Conservation (phyloP, 176 grass and related monocot genomes). For the Lolium rigidum region DNA sequence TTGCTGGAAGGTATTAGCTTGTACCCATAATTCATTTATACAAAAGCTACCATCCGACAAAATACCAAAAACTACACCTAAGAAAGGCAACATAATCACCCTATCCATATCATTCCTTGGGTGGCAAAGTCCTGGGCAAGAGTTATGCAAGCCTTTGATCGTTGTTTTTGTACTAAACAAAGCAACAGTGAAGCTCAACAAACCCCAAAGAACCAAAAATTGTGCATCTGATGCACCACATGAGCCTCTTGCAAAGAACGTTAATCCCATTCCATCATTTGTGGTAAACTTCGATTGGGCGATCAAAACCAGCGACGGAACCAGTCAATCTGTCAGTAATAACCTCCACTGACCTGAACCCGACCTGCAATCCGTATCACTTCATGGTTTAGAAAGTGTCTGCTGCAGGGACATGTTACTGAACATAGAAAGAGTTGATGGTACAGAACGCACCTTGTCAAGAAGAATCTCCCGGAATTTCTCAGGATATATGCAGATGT, state of each 20-base stretch:
- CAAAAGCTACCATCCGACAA: background rate
- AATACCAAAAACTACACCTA: background rate
- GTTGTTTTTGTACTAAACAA: background rate
- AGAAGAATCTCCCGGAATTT: slow-evolving; percentile 89
- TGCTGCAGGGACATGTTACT: background rate
- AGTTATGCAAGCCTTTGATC: background rate
- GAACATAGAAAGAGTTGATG: background rate
- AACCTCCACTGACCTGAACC: slow-evolving; percentile 82
- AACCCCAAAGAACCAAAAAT: background rate
- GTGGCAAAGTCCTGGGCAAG: slow-evolving; percentile 10
- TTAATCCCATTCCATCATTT: slow-evolving; percentile 62
- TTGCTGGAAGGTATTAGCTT: background rate
- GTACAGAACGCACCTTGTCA: slow-evolving; percentile 75
- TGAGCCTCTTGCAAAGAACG: background rate
- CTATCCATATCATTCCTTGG: background rate
- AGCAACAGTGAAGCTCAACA: background rate
- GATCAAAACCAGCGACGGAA: slow-evolving; percentile 74
- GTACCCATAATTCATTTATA: slow-evolving; percentile 10
- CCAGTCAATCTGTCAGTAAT: slow-evolving; percentile 68
- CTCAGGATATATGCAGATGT: slow-evolving; percentile 61
- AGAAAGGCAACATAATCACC: background rate
- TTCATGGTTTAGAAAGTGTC: slow-evolving; percentile 1
- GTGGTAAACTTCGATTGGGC: slow-evolving; percentile 71
- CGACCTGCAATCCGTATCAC: slow-evolving; percentile 60
- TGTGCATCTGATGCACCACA: slow-evolving; percentile 9